Conservation (phyloP, 768 basidiomycete species). For the Pleurotus tuoliensis region DNA sequence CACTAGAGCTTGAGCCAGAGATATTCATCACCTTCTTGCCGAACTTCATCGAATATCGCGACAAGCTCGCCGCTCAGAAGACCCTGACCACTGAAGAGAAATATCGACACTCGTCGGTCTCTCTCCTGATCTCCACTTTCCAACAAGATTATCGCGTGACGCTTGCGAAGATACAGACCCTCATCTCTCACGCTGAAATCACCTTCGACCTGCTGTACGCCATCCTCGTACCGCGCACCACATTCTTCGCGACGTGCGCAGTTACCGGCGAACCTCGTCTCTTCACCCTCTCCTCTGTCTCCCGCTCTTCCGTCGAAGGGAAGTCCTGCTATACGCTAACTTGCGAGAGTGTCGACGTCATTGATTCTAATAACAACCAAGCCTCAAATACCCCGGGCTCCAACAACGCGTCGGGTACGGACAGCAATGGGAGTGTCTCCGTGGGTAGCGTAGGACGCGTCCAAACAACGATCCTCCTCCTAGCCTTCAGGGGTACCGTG, state of each 20-base stretch:
- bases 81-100: constrained; percentile 34
- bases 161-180: constrained; percentile 39
- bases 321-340: constrained; percentile 38
- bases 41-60: constrained; percentile 40
- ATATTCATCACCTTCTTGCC: constrained; percentile 51
- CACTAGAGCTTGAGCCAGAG: constrained; percentile 57
- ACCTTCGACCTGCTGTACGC: constrained; percentile 52
- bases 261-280: constrained; percentile 50
- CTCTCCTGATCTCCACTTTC: constrained; percentile 47
- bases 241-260: constrained; percentile 49
- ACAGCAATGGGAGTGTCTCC: constrained; percentile 20
- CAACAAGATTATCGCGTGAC: constrained; percentile 46
- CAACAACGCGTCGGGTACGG: constrained; percentile 4
- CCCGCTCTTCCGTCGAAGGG: constrained; percentile 29
- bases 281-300: constrained; percentile 40
- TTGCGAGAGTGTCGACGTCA: constrained; percentile 49
- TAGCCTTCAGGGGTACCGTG: constrained; percentile 43
- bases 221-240: constrained; percentile 50
- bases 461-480: constrained; percentile 35
- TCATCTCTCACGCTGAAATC: constrained; percentile 53
- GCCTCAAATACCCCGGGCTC: not conserved
- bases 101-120: constrained; percentile 40
- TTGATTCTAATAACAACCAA: constrained; percentile 26
- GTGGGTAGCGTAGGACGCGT: constrained; percentile 32
- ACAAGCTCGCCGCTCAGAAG: constrained; percentile 33